Evolutionary conservation across 2,329 filamentous ascomycete genomes (phyloP), one percentile per base, ranked within the genome.

Genomic region (Colletotrichum falcatum): DNA sequence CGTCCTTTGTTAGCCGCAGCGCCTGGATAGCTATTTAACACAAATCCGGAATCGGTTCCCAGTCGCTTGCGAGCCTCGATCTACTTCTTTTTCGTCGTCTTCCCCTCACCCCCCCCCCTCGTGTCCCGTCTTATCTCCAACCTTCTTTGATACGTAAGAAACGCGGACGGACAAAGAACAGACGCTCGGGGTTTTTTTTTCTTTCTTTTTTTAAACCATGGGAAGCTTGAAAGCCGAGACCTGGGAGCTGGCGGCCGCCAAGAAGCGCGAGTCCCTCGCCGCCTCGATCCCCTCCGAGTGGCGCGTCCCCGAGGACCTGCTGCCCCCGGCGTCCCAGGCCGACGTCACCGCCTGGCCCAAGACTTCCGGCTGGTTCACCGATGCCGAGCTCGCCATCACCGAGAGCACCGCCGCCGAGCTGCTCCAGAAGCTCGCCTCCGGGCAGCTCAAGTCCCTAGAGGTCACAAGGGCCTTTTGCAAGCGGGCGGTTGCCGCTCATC

Each of bases 361-460:
- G 61, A 76, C 76, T 0, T 91, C 88, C 1, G 88, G 88, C 2
- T 90, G 89, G 84, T 90, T 92, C 73, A 88, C 84, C 0, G 5
- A 65, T 7, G 76, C 81, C 18, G 82, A 84, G 74, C 76, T 83
- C 0, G 74, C 74, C 64, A 83, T 84, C 67, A 83, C 81, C 8
- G 73, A 78, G 39, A 71, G 72, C 39, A 76, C 77, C 0, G 81
- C 78, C 5, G 30, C 76, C 1, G 77, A 81, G 39, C 74, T 83
- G 12, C 69, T 83, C 0, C 74, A 77, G 5, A 77, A 74, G 37
- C 77, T 83, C 12, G 80, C 81, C 1, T 76, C 76, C 3, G 82
- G 81, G 7, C 71, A 78, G n/a, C 76, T 83, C 54, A 79, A 76
- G 79, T 79, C 82, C 0, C 77, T 81, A 0, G 82, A 87, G 20